Percentiles rank a stretch among this genome's conserved stretches.
These are phyloP conservation scores for Scorias spongiosa DNA, from an alignment of 2,329 filamentous ascomycete species.

Conservation along the genomic window DNA sequence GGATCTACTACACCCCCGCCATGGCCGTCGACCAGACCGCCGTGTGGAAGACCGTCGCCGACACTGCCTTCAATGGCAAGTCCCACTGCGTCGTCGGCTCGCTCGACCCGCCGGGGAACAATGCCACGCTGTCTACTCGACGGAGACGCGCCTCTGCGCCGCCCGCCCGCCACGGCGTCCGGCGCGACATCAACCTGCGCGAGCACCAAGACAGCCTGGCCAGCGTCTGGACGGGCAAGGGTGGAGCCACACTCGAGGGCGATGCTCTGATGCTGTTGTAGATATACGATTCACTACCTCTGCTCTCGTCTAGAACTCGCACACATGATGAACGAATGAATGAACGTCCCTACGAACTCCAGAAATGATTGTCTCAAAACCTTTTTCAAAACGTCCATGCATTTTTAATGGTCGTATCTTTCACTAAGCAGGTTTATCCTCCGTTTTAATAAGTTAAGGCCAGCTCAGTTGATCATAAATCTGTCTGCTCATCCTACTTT, in stretches of 20 bases:
- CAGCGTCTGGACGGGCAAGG: conserved; percentile 11
- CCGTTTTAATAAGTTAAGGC: no score
- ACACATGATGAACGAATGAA: no score
- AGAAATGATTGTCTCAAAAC: no score
- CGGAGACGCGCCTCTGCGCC: background rate
- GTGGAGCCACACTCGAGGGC: conserved; percentile 7
- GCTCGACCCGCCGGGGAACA: conserved; percentile 1
- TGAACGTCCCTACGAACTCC: no score
- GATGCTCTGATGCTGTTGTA: conserved; percentile 1
- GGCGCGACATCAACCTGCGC: conserved; percentile 9
- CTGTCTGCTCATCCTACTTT: no score
- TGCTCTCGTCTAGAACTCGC: no score
- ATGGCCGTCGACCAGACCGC: conserved; percentile 34
- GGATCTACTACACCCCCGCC: conserved; percentile 36
- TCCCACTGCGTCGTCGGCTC: conserved; percentile 17
- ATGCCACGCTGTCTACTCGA: conserved; percentile 3
- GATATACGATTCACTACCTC: background rate
- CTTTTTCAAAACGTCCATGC: no score
- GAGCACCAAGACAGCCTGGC: conserved; percentile 8
- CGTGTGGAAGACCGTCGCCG: conserved; percentile 30
- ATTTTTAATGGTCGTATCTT: no score
- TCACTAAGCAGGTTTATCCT: no score
- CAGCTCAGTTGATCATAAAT: no score
- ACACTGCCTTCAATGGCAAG: conserved; percentile 17
- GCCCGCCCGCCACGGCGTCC: conserved; percentile 5